Conservation (phyloP, 805 yeast genomes). For the Hanseniaspora taiwanica region DNA sequence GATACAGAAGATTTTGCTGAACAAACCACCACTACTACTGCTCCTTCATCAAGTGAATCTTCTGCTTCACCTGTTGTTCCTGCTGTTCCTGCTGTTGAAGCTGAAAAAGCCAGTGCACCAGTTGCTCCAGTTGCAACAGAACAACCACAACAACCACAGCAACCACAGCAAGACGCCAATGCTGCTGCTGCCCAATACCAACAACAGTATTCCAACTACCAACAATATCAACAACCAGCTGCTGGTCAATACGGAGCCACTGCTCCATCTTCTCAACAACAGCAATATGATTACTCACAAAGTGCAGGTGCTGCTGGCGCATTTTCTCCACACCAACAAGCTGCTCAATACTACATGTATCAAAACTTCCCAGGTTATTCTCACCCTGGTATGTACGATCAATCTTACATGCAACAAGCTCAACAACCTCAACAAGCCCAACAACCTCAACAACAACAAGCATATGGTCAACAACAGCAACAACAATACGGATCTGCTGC, state of each 20-base stretch:
- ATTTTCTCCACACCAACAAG: conserved; percentile 8
- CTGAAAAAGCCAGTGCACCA: conserved; percentile 4
- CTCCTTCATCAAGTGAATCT: conserved; percentile 4
- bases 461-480: conserved; percentile 9
- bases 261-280: conserved; percentile 19
- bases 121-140: conserved; percentile 4
- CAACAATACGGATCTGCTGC: conserved; percentile 9
- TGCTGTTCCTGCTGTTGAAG: conserved; percentile 4
- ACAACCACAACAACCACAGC: conserved; percentile 11
- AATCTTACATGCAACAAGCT: conserved; percentile 1
- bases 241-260: conserved; percentile 9
- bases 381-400: conserved; percentile 25
- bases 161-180: conserved; percentile 10
- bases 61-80: conserved; percentile 2
- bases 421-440: conserved; percentile 13
- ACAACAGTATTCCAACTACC: conserved; percentile 7
- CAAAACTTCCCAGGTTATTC: conserved; percentile 26
- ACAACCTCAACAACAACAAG: conserved; percentile 15
- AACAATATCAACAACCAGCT: conserved; percentile 13
- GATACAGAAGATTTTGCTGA: conserved; percentile 4
- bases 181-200: conserved; percentile 18
- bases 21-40: conserved; percentile 1
- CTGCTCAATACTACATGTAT: conserved; percentile 24
- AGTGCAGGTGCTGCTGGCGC: conserved; percentile 11
- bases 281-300: conserved; percentile 15